Base-by-base conservation (phyloP, 2,329 filamentous ascomycete species). In the Aureobasidium vineae region DNA sequence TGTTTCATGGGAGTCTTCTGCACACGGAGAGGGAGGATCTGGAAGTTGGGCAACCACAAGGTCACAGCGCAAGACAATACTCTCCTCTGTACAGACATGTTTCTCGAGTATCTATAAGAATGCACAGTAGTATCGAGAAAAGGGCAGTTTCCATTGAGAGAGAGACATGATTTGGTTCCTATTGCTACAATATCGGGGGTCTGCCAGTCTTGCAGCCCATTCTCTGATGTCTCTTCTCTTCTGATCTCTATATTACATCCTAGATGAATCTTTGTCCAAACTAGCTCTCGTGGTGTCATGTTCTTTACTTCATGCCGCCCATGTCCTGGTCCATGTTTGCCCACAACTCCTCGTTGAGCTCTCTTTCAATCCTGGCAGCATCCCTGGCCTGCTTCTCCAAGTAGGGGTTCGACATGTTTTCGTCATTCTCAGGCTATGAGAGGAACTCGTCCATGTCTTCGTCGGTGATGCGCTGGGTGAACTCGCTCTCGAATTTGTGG, bases 331-430 rank as follows among this genome's bases (percentile, higher is more conserved):
- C 19, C 33, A 36, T 36, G 33, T 36, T 36, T 11, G 33, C 33
- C 33, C 33, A 36, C n/a, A 61, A 19, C n/a, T 61, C 21, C n/a
- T 47, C 43, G 19, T 63, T 49, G 43, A 63, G 16, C 31, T 50
- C 33, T 28, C 21, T 63, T 16, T 63, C 45, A 11, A 15, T 43
- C 15, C 40, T 41, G n/a, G 28, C 57, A 36, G 28, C 43, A 15
- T 40, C 59, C 26, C 45, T 50, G 31, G 31, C 43, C 43, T 36
- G 5, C 10, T 23, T 40, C 13, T 63, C 33, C n/a, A 63, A 21
- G 33, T 49, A 61, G 16, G 57, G 57, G 13, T n/a, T 50, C 10
- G 57, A 61, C 43, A 26, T 49, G 57, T 63, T 63, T 8, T 19
- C n/a, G 8, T 63, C 59, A 33, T 47, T 21, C 16, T 45, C 40